Evolutionary conservation across 305 asterid genomes (phyloP).

Genomic region (Fraxinus velutina): DNA sequence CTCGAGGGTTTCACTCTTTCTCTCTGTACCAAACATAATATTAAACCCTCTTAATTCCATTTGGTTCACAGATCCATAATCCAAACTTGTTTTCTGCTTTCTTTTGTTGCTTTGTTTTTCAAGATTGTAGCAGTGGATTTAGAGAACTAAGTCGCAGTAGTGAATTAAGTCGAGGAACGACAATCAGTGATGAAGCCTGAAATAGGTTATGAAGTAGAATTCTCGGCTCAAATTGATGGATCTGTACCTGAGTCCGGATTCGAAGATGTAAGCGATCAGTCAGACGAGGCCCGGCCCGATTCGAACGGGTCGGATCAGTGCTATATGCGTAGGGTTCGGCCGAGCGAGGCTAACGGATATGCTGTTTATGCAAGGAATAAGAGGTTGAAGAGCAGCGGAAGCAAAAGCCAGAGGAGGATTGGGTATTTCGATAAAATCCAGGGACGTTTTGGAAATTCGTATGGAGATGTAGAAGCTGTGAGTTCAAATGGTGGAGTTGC

Average conservation of each 20-base stretch:
- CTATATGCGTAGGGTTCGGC: constrained; percentile 41
- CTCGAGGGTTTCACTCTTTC: constrained; percentile 32
- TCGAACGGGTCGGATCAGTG: constrained; percentile 37
- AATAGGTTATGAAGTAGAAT: constrained; percentile 28
- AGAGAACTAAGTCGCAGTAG: constrained; percentile 16
- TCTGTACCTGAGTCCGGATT: constrained; percentile 20
- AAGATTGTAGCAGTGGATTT: constrained; percentile 29
- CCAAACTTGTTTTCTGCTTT: constrained; percentile 13
- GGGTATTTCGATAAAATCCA: constrained; percentile 25
- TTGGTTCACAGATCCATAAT: constrained; percentile 27
- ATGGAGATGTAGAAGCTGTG: constrained; percentile 26
- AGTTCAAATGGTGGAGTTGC: constrained; percentile 28
- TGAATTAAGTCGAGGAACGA: constrained; percentile 17
- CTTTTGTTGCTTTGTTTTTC: constrained; percentile 28
- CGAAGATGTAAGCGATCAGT: constrained; percentile 9
- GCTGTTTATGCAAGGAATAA: constrained; percentile 66
- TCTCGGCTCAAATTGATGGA: constrained; percentile 24
- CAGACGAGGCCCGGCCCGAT: constrained; percentile 26
- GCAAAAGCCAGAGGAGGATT: constrained; percentile 22
- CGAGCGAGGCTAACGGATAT: constrained; percentile 53
- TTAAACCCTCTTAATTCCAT: constrained; percentile 20
- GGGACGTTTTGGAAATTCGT: constrained; percentile 23
- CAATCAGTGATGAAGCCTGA: constrained; percentile 35
- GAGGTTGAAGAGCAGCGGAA: constrained; percentile 43
- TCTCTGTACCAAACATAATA: constrained; percentile 16